phyloP scores from a whole-genome alignment of 139 green algal genomes.

The Chlamydomonas eustigma region DNA sequence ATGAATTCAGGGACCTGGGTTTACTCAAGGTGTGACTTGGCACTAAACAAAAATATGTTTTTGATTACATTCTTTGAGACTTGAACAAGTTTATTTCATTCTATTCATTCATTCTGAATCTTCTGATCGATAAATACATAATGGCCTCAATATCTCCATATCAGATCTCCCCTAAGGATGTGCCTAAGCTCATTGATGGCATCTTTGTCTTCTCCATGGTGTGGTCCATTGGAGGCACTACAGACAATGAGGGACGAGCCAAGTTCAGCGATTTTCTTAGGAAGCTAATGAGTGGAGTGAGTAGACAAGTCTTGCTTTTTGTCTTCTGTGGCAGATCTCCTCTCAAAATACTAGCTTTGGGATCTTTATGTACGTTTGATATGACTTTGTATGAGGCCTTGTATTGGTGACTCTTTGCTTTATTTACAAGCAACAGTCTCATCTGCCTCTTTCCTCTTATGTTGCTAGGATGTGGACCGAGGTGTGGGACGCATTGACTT shows the following conservation, averaged over 20 bases:
- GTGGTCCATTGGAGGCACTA: conserved; percentile 59
- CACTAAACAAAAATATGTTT: background rate
- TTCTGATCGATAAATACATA: no score
- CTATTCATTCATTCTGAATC: no score
- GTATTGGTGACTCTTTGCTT: no score
- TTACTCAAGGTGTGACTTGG: background rate
- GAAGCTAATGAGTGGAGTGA: conserved; percentile 10
- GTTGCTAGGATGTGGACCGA: background rate
- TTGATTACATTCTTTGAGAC: no score
- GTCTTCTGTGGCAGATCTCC: no score
- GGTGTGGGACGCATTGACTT: conserved; percentile 44
- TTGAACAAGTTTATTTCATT: no score
- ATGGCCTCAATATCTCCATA: background rate
- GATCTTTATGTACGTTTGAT: no score
- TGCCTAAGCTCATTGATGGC: conserved; percentile 44
- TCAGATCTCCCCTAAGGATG: conserved; percentile 28
- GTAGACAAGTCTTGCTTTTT: background rate
- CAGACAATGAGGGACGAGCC: conserved; percentile 40
- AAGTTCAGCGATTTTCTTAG: conserved; percentile 42
- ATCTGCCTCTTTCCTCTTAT: no score
- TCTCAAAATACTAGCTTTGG: no score
- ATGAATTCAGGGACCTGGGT: conserved; percentile 36
- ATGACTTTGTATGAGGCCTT: no score
- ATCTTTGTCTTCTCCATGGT: conserved; percentile 61
- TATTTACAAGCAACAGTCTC: no score